phyloP scores from a whole-genome alignment of 495 filamentous ascomycete genomes.

The Neurospora sp. region DNA sequence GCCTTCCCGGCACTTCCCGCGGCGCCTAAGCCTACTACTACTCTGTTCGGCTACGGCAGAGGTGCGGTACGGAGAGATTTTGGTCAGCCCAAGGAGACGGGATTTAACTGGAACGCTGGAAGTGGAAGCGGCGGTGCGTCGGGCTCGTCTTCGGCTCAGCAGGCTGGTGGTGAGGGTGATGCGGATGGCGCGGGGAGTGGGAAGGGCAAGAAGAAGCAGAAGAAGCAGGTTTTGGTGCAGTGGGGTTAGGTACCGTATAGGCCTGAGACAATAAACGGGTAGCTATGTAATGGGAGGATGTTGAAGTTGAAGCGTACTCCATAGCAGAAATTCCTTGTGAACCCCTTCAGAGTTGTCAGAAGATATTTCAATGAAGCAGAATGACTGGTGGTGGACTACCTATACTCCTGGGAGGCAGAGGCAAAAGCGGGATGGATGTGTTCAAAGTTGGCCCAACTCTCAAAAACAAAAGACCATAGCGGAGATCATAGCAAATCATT shows the following conservation, averaged over 20 bases:
- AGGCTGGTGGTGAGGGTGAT: slow-evolving; percentile 2
- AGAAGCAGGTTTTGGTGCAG: slow-evolving; percentile 67
- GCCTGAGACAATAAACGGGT: no score
- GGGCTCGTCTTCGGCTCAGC: background rate
- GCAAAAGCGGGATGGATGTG: no score
- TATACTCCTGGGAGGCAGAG: no score
- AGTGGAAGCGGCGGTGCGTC: slow-evolving; percentile 8
- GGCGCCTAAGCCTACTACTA: slow-evolving; percentile 65
- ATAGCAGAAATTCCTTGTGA: no score
- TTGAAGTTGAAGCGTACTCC: background rate
- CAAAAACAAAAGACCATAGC: no score
- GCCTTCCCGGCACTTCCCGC: slow-evolving; percentile 76
- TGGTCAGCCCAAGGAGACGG: slow-evolving; percentile 26
- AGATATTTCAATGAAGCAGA: background rate
- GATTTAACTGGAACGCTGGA: slow-evolving; percentile 26
- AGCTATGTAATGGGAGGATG: background rate
- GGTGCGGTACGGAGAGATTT: slow-evolving; percentile 62
- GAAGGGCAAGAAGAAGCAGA: slow-evolving; percentile 63
- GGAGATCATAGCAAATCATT: no score
- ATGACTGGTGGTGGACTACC: background rate
- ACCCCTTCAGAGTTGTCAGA: no score
- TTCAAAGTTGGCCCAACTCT: no score
- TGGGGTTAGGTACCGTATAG: slow-evolving; percentile 29
- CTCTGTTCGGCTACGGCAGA: slow-evolving; percentile 69
- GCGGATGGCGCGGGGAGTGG: slow-evolving; percentile 20